Percentiles rank a stretch among this genome's conserved stretches.
phyloP scores from a whole-genome alignment of 2,329 filamentous ascomycete species.

The Fusarium pseudoanthophilum region DNA sequence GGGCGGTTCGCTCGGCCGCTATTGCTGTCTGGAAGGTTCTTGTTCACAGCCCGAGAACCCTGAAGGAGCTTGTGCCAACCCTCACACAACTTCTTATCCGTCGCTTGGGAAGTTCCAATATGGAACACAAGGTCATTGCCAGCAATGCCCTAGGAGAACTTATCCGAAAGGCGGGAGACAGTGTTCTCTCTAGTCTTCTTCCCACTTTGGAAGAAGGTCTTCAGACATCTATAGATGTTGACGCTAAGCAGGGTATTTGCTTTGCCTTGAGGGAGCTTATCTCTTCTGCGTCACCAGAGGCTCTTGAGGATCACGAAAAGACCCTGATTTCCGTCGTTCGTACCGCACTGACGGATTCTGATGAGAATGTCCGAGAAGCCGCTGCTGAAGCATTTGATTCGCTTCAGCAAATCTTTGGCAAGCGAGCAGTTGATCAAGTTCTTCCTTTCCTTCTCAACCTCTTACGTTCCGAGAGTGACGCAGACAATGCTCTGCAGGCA shows the following conservation, averaged over 20 bases:
- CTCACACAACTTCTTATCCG: slow-evolving; percentile 95
- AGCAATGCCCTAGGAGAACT: slow-evolving; percentile 96
- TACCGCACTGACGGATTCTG: slow-evolving; percentile 88
- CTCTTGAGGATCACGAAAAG: slow-evolving; percentile 94
- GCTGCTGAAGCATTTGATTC: slow-evolving; percentile 98
- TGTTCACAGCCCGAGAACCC: slow-evolving; percentile 88
- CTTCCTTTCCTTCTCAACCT: slow-evolving; percentile 90
- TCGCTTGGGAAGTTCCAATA: slow-evolving; percentile 92
- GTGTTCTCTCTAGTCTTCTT: slow-evolving; percentile 85
- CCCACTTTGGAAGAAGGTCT: slow-evolving; percentile 94
- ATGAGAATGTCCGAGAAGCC: slow-evolving; percentile 91
- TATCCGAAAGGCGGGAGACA: slow-evolving; percentile 95
- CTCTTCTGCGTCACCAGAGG: slow-evolving; percentile 85
- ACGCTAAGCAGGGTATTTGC: slow-evolving; percentile 97
- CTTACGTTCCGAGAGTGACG: slow-evolving; percentile 85
- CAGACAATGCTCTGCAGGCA: slow-evolving; percentile 91
- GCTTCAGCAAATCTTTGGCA: slow-evolving; percentile 91
- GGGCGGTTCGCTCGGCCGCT: slow-evolving; percentile 87
- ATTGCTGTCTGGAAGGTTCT: slow-evolving; percentile 97
- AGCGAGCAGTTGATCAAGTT: slow-evolving; percentile 94
- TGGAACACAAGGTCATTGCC: slow-evolving; percentile 99
- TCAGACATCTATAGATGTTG: slow-evolving; percentile 86
- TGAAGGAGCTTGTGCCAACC: slow-evolving; percentile 95
- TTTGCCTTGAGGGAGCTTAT: slow-evolving; percentile 96
- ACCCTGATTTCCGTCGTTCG: slow-evolving; percentile 94